Evolutionary conservation across 2,329 filamentous ascomycete genomes (phyloP), one percentile per base, ranked within the genome.

Genomic region (Verruconis gallopava): DNA sequence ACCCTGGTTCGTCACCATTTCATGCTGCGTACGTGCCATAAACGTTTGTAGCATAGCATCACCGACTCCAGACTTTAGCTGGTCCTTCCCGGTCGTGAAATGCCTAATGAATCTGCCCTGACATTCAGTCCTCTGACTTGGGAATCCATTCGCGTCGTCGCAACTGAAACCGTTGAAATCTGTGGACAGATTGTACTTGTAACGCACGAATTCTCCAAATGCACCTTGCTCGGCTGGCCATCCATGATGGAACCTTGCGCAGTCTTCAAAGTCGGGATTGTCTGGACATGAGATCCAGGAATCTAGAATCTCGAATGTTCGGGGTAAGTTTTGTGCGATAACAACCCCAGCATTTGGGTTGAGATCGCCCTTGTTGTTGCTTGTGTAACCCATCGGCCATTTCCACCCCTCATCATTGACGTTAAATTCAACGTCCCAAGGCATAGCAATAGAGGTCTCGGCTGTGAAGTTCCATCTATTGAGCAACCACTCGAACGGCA

Each of bases 401-500:
- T n/a, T n/a, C n/a, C n/a, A n/a, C 13, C 20, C 38, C n/a, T 47
- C 45, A 21, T 47, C 38, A 2, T 44, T 49, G n/a, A 45, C 44
- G 30, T 58, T 43, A 37, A 45, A 41, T 5, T 42, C 47, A 4
- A 60, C 56, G 18, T 67, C 65, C 40, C 56, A 50, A 3, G 66
- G 58, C 50, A 67, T 55, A 3, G 63, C 57, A 30, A 69, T 49
- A 5, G 62, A 55, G 0, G 63, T 67, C 2, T 59, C 49, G 1
- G 51, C 46, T 6, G 52, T 56, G 37, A 68, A 55, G 42, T 62
- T 57, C 67, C 66, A 69, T 32, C 63, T 57, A 48, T 66, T 67
- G 49, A 70, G 58, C 4, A 70, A 57, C 61, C 64, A 69, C 52
- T 70, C 67, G 13, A 68, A 44, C 2, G 66, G 66, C 1, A 70